phyloP scores from a whole-genome alignment of 2,329 filamentous ascomycete genomes.

The Aureobasidium sp. region DNA sequence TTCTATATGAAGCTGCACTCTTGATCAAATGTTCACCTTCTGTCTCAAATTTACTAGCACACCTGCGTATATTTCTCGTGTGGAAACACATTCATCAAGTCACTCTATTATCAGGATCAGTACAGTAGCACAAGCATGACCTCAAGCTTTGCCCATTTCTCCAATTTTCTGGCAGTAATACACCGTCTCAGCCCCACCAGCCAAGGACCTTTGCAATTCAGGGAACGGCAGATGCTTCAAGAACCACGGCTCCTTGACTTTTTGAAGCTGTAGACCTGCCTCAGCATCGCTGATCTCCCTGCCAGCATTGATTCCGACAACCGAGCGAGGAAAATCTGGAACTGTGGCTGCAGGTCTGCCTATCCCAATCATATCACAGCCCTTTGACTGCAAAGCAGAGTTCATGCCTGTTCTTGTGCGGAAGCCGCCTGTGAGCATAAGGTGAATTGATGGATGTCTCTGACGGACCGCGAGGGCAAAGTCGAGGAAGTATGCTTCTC shows the following conservation, averaged over 20 bases:
- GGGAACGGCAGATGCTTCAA: slow-evolving; percentile 10
- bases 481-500: slow-evolving; percentile 63
- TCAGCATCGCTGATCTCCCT: slow-evolving; percentile 24
- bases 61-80: no score
- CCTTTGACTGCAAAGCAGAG: slow-evolving; percentile 39
- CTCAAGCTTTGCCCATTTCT: slow-evolving; percentile 8
- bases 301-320: slow-evolving; percentile 26
- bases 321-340: slow-evolving; percentile 35
- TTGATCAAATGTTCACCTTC: no score
- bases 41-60: no score
- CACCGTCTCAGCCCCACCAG: not conserved
- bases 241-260: slow-evolving; percentile 15
- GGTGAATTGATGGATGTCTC: slow-evolving; percentile 23
- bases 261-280: slow-evolving; percentile 15
- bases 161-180: slow-evolving; percentile 3
- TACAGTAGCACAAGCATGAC: not conserved
- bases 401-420: slow-evolving; percentile 47
- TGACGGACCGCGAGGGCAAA: slow-evolving; percentile 41
- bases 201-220: not conserved
- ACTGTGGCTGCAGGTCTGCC: slow-evolving; percentile 41
- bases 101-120: no score
- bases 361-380: slow-evolving; percentile 46
- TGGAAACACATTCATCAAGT: no score
- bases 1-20: no score
- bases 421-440: slow-evolving; percentile 56